Conservation (phyloP, 306 rosid species). For the Pterocarpus santalinus region DNA sequence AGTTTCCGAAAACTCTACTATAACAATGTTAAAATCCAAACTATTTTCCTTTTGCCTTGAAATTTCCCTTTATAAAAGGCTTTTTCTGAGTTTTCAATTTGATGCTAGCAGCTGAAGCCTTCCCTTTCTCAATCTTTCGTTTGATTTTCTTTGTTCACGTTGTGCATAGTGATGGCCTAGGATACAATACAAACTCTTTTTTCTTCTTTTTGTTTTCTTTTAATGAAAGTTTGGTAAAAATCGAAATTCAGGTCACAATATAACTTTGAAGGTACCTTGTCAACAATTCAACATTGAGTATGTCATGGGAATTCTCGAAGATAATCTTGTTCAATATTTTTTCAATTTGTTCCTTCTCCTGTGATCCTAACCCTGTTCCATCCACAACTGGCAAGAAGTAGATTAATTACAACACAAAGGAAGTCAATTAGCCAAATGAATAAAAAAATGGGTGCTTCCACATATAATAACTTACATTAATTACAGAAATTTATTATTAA, state of each 20-base stretch:
- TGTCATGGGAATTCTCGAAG: constrained; percentile 84
- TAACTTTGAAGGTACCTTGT: constrained; percentile 62
- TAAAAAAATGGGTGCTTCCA: constrained; percentile 13
- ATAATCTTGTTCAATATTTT: constrained; percentile 86
- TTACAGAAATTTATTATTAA: constrained; percentile 10
- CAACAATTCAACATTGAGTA: constrained; percentile 61
- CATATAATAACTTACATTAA: constrained; percentile 8
- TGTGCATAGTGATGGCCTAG: constrained; percentile 82
- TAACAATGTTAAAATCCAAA: constrained; percentile 35
- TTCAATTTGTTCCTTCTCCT: constrained; percentile 83
- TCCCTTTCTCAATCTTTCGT: constrained; percentile 52
- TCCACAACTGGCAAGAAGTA: constrained; percentile 91
- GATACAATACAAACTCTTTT: not conserved
- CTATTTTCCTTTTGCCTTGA: constrained; percentile 62
- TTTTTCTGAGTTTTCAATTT: constrained; percentile 75
- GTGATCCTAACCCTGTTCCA: constrained; percentile 67
- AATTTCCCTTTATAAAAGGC: constrained; percentile 64
- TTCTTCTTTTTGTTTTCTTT: not conserved
- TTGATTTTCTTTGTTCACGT: constrained; percentile 80
- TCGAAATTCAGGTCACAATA: constrained; percentile 32
- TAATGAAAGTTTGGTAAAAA: not conserved
- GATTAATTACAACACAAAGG: constrained; percentile 28
- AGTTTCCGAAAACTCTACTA: constrained; percentile 30
- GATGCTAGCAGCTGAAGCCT: constrained; percentile 56
- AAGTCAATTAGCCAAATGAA: constrained; percentile 32